A percentile compares a stretch with the other conserved stretches of the same genome.
Evolutionary conservation across 2,329 filamentous ascomycete genomes (phyloP).

Genomic region (Pestalotiopsis sp.): DNA sequence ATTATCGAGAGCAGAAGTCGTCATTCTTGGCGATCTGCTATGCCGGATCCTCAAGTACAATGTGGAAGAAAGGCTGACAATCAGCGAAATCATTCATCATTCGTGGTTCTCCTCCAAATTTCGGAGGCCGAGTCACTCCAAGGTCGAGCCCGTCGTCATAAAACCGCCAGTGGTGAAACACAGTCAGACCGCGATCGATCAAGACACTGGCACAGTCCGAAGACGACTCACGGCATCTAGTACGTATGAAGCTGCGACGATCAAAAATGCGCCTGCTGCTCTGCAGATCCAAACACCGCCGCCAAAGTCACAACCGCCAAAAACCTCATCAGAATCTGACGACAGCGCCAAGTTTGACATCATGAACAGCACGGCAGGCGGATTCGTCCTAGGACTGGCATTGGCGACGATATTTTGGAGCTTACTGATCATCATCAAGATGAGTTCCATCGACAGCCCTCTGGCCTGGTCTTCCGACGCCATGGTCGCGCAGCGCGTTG

Average conservation of each 20-base stretch:
- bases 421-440: background rate
- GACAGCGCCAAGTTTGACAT: background rate
- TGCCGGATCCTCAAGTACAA: constrained; percentile 11
- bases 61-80: background rate
- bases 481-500: background rate
- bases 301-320: background rate
- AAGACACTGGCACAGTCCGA: background rate
- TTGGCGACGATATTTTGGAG: background rate
- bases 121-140: background rate
- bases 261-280: background rate
- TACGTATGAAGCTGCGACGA: background rate
- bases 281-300: too few species aligned
- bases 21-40: constrained; percentile 10
- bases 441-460: background rate
- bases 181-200: background rate
- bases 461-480: background rate
- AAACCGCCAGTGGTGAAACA: background rate
- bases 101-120: constrained; percentile 7
- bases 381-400: background rate
- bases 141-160: background rate
- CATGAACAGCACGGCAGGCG: background rate
- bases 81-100: constrained; percentile 9
- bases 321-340: background rate
- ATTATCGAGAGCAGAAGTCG: background rate
- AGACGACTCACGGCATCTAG: background rate